Evolutionary conservation across 2,329 filamentous ascomycete species (phyloP).

Genomic region (Xylariaceae sp.): DNA sequence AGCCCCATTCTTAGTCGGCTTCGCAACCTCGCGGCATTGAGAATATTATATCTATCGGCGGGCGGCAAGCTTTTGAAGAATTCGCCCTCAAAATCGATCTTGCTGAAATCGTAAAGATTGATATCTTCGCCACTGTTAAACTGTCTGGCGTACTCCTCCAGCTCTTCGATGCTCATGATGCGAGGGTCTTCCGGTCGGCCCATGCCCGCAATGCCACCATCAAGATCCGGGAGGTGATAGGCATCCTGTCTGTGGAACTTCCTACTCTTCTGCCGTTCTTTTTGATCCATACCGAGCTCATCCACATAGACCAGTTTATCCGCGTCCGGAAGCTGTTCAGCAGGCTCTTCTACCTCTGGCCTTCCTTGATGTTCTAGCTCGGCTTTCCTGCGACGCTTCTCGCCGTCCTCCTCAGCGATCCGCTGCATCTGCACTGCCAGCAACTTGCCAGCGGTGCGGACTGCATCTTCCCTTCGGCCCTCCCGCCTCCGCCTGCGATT

Average conservation of each 20-base stretch:
- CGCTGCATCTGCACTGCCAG: conserved; percentile 94
- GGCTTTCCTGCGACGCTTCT: conserved; percentile 57
- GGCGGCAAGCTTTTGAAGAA: conserved; percentile 93
- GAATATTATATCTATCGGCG: conserved; percentile 92
- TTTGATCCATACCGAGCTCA: conserved; percentile 79
- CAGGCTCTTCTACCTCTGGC: conserved; percentile 52
- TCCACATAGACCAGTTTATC: conserved; percentile 84
- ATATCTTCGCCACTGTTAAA: conserved; percentile 93
- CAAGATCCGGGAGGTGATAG: conserved; percentile 89
- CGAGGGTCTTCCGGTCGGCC: conserved; percentile 88
- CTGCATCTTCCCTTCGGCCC: conserved; percentile 89
- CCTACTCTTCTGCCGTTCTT: conserved; percentile 73
- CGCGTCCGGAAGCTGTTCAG: conserved; percentile 68
- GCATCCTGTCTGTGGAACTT: conserved; percentile 90
- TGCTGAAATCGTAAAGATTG: conserved; percentile 91
- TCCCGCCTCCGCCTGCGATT: conserved; percentile 79
- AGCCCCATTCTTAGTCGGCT: conserved; percentile 93
- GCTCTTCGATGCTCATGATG: conserved; percentile 93
- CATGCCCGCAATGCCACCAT: conserved; percentile 80
- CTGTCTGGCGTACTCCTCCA: conserved; percentile 91
- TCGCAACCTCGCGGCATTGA: conserved; percentile 88
- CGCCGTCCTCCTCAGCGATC: conserved; percentile 80
- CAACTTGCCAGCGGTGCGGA: conserved; percentile 85
- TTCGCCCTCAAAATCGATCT: conserved; percentile 95
- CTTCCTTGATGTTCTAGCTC: conserved; percentile 48